phyloP scores from a whole-genome alignment of 1,139 yeast genomes.

The Eremothecium sinecaudum region DNA sequence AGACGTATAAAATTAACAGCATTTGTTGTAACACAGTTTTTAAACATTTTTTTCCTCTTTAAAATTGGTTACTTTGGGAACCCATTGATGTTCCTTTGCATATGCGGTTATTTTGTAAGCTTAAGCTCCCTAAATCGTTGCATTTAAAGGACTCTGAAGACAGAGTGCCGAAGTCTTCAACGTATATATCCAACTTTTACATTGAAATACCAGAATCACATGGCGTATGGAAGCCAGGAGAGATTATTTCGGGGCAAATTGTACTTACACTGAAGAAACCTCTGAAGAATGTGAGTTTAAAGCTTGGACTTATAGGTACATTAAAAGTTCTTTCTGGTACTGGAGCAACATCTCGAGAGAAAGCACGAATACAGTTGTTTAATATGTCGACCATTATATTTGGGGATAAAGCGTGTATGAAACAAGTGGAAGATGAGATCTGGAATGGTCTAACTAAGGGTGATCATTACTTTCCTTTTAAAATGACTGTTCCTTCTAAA shows the following conservation, averaged over 20 bases:
- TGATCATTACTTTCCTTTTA: constrained; percentile 80
- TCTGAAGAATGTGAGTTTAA: constrained; percentile 44
- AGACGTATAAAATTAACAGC: too few relatives aligned
- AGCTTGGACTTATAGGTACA: constrained; percentile 46
- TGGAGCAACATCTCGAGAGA: constrained; percentile 23
- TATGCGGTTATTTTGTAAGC: constrained; percentile 4
- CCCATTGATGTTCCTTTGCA: too few relatives aligned
- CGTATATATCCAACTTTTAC: constrained; percentile 39
- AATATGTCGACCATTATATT: constrained; percentile 60
- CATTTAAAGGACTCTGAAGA: background rate
- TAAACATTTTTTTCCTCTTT: too few relatives aligned
- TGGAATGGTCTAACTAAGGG: constrained; percentile 55
- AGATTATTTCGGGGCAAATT: constrained; percentile 53
- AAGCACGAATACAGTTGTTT: constrained; percentile 42
- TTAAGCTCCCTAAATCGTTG: constrained; percentile 2
- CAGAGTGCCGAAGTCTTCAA: background rate
- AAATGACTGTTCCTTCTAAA: constrained; percentile 63
- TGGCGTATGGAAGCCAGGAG: constrained; percentile 50
- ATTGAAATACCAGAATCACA: constrained; percentile 67
- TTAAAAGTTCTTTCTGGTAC: constrained; percentile 42
- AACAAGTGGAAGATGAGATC: constrained; percentile 21
- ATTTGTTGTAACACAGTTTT: too few relatives aligned
- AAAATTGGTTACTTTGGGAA: too few relatives aligned
- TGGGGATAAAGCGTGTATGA: constrained; percentile 33
- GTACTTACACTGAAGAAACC: constrained; percentile 48